Evolutionary conservation across 768 basidiomycete genomes (phyloP), one percentile per base, ranked within the genome.

Genomic region (Suillus cothurnatus): DNA sequence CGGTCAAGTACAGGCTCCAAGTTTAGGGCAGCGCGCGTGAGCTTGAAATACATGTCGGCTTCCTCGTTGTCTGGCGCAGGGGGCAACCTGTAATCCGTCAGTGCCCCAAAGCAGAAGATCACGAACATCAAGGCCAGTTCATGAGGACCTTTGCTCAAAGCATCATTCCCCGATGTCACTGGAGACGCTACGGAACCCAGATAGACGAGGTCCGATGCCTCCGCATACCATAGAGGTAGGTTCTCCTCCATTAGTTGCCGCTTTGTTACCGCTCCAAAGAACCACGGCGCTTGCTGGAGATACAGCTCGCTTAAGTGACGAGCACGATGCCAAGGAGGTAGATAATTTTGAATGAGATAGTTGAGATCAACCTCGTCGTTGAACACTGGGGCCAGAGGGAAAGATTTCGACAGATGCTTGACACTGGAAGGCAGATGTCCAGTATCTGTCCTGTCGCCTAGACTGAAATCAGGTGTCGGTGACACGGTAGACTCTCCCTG

Each of bases 271-370:
- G 90, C 87, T 26, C 90, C 88, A 64, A 90, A 91, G 72, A 92
- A 91, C 91, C 91, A 93, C 0, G 89, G 88, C 3, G 90, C 89
- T 70, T 90, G 87, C n/a, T 88, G 87, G 47, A 92, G 82, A 73
- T 92, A 93, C 15, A 90, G 80, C n/a, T 86, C 83, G 68, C 82
- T 84, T 39, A 93, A 81, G 38, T 85, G 82, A 53, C 75, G 78
- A 0, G 88, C 86, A 43, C 89, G 87, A 9, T 76, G 71, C 82
- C 85, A 88, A 0, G 84, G 74, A 0, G 91, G 91, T 1, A 92
- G 81, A 71, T 85, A 82, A 19, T 76, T 71, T 47, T 79, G 73
- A 23, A 86, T 70, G 67, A 89, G 77, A 64, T 80, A 77, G 63
- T 82, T 74, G 47, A 86, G 71, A 68, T 84, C 81, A 64, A 82